A percentile compares a stretch with the other conserved stretches of the same genome.
Conservation (phyloP, 768 basidiomycete species). For the Lactarius psammicola region DNA sequence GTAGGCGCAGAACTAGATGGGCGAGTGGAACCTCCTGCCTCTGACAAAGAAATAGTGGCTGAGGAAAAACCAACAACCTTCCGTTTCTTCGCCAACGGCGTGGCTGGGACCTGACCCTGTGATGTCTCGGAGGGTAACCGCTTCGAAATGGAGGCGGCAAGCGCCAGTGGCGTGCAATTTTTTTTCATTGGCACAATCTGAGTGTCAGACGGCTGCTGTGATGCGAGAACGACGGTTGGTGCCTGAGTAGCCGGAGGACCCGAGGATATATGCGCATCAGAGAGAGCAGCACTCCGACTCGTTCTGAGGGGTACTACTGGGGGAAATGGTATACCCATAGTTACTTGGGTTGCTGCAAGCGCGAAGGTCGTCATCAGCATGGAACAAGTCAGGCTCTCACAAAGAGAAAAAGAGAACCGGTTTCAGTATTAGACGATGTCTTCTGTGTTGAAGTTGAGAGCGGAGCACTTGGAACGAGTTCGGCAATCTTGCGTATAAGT, state of each 20-base stretch:
- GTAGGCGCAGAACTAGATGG: not conserved
- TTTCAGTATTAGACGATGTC: not conserved
- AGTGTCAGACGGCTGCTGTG: not conserved
- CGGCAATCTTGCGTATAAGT: constrained; percentile 49
- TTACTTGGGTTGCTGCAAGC: not conserved
- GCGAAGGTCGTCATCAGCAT: not conserved
- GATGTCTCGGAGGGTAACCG: not conserved
- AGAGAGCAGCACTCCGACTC: no score
- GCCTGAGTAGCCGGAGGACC: not conserved
- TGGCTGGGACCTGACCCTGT: constrained; percentile 3
- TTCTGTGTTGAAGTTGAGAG: not conserved
- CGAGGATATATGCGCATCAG: constrained; percentile 14
- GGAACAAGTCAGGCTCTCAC: not conserved
- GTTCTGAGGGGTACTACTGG: not conserved
- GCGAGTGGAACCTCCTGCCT: not conserved
- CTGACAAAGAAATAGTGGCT: not conserved
- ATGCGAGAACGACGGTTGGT: not conserved
- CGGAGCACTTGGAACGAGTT: constrained; percentile 7
- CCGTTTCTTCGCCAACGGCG: not conserved
- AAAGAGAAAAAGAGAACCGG: not conserved
- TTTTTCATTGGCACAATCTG: not conserved
- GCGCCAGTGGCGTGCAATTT: not conserved
- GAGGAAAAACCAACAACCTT: not conserved
- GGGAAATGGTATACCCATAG: not conserved
- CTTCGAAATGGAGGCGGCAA: constrained; percentile 1